A percentile compares a stretch with the other conserved stretches of the same genome.
phyloP scores from a whole-genome alignment of 140 eudicot species.

The Anethum foeniculum region DNA sequence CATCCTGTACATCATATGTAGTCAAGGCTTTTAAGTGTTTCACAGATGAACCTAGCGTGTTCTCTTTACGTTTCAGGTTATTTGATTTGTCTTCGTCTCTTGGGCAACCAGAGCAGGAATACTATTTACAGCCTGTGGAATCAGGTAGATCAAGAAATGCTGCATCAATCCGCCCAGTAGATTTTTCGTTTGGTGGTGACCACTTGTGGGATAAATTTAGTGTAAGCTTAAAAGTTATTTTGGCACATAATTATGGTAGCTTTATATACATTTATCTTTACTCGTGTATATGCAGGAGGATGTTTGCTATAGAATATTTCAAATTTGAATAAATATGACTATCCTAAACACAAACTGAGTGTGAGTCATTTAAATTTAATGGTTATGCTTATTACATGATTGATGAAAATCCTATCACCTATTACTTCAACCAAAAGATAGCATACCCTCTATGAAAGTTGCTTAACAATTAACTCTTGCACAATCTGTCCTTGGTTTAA shows the following conservation, averaged over 20 bases:
- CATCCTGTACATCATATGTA: not conserved
- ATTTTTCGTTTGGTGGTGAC: constrained; percentile 86
- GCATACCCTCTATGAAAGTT: not conserved
- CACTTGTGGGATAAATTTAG: constrained; percentile 98
- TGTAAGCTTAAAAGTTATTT: constrained; percentile 30
- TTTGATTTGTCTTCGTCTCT: constrained; percentile 69
- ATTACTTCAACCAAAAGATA: not conserved
- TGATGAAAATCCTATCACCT: not conserved
- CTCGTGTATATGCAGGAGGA: constrained; percentile 2
- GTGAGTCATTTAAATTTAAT: not conserved
- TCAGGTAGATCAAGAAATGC: constrained; percentile 68
- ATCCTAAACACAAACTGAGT: not conserved
- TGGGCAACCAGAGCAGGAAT: constrained; percentile 85
- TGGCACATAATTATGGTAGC: not conserved
- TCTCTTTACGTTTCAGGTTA: constrained; percentile 38
- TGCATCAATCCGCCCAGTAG: constrained; percentile 82
- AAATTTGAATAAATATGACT: not conserved
- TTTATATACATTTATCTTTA: not conserved
- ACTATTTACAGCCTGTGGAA: constrained; percentile 76
- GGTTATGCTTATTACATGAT: not conserved
- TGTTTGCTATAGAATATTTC: not conserved
- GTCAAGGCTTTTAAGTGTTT: not conserved
- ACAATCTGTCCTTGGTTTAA: not conserved
- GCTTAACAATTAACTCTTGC: constrained; percentile 1
- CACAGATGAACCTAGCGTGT: constrained; percentile 1